These are phyloP conservation scores for Alloteropsis semialata DNA, from an alignment of 176 grass and related monocot genomes.

Conservation along the genomic window DNA sequence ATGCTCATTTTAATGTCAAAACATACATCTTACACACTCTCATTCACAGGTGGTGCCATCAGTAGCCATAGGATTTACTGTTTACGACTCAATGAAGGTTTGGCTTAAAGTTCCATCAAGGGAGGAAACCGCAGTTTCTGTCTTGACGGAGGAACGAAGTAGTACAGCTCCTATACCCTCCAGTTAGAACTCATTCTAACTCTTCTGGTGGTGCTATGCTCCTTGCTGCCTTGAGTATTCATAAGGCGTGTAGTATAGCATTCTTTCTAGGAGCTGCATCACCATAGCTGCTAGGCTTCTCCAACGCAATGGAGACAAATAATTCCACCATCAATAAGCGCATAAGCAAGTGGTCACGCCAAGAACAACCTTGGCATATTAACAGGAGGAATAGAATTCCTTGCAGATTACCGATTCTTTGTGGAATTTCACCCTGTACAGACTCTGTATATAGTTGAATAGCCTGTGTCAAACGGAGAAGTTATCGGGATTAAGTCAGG, in stretches of 20 bases:
- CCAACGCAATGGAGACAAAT: slow-evolving; percentile 13
- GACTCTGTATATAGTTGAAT: slow-evolving; percentile 37
- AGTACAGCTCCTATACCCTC: slow-evolving; percentile 53
- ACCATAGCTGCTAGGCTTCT: slow-evolving; percentile 23
- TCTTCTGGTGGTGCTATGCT: slow-evolving; percentile 19
- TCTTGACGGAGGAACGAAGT: slow-evolving; percentile 57
- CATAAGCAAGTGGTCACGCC: slow-evolving; percentile 11
- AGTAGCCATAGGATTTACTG: slow-evolving; percentile 95
- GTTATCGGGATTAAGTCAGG: not conserved
- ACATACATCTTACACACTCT: not conserved
- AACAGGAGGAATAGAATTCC: slow-evolving; percentile 28
- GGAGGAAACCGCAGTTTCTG: slow-evolving; percentile 50
- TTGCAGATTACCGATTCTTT: slow-evolving; percentile 1
- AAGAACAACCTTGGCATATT: slow-evolving; percentile 1
- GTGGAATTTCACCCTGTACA: slow-evolving; percentile 34
- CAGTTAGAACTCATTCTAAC: slow-evolving; percentile 31
- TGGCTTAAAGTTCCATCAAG: slow-evolving; percentile 85
- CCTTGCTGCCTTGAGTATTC: slow-evolving; percentile 18
- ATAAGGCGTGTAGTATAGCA: slow-evolving; percentile 38
- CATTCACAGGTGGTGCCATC: slow-evolving; percentile 74
- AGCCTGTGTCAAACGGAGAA: not conserved
- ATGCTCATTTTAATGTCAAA: not conserved
- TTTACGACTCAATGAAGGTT: slow-evolving; percentile 85
- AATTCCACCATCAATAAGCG: slow-evolving; percentile 15
- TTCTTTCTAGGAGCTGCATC: slow-evolving; percentile 38